Conservation (phyloP, 305 asterid genomes). For the Fraxinus paxiana region DNA sequence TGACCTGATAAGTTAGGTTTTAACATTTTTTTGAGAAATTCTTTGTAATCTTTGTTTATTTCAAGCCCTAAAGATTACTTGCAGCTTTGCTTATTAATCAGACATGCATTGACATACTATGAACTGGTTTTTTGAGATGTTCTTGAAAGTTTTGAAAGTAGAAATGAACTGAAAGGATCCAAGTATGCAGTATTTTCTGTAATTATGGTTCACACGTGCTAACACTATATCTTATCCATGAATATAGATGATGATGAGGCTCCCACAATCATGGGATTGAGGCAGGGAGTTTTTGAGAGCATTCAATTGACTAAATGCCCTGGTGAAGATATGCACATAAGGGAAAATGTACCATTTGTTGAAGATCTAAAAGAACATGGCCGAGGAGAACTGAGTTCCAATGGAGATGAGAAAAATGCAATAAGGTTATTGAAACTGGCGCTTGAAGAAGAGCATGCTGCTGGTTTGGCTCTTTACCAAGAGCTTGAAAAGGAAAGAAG, state of each 20-base stretch:
- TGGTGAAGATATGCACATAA: slow-evolving; percentile 35
- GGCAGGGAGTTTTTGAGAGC: slow-evolving; percentile 28
- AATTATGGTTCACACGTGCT: slow-evolving; percentile 8
- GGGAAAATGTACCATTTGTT: slow-evolving; percentile 24
- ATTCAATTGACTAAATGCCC: slow-evolving; percentile 25
- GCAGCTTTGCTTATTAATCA: not conserved
- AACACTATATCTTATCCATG: slow-evolving; percentile 21
- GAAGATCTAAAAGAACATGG: slow-evolving; percentile 30
- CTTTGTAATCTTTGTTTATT: not conserved
- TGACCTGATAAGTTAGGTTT: not conserved
- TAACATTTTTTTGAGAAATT: not conserved
- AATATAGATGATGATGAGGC: slow-evolving; percentile 37
- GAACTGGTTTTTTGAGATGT: not conserved
- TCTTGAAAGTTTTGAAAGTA: slow-evolving; percentile 5
- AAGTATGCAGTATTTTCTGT: not conserved
- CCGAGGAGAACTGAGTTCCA: slow-evolving; percentile 23
- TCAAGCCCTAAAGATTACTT: not conserved
- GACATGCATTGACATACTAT: not conserved
- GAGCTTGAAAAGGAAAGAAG: slow-evolving; percentile 97
- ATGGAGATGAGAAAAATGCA: slow-evolving; percentile 38
- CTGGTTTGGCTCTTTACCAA: slow-evolving; percentile 53
- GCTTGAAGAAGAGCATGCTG: slow-evolving; percentile 55
- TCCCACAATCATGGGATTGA: slow-evolving; percentile 32
- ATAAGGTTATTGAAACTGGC: slow-evolving; percentile 49
- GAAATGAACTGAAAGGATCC: not conserved